These are phyloP conservation scores for Orbilia brochopaga DNA, from an alignment of 2,329 filamentous ascomycete species.

Conservation along the genomic window DNA sequence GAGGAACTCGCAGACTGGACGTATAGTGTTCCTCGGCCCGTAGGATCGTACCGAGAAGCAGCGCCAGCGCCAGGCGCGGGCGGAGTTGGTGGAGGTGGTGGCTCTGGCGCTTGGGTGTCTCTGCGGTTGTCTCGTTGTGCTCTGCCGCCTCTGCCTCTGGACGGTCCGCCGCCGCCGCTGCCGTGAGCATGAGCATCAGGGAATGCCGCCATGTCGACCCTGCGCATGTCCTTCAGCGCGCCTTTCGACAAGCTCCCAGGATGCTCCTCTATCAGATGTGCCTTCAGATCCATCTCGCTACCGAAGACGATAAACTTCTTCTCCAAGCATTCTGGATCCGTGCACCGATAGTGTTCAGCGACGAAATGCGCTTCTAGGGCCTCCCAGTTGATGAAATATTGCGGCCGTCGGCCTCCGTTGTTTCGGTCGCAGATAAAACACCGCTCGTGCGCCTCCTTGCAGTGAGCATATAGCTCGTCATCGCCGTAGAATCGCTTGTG, in stretches of 20 bases:
- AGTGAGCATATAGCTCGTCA: slow-evolving; percentile 92
- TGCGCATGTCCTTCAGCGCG: slow-evolving; percentile 77
- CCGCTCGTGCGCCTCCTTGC: slow-evolving; percentile 88
- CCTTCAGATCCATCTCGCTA: slow-evolving; percentile 92
- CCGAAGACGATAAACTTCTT: slow-evolving; percentile 98
- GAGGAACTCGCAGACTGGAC: slow-evolving; percentile 82
- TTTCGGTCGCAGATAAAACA: slow-evolving; percentile 89
- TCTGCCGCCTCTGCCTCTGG: slow-evolving; percentile 61
- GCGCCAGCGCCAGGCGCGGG: slow-evolving; percentile 60
- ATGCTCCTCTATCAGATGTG: slow-evolving; percentile 85
- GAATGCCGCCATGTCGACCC: slow-evolving; percentile 86
- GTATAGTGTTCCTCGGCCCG: slow-evolving; percentile 88
- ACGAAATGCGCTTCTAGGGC: slow-evolving; percentile 84
- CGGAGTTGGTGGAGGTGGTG: slow-evolving; percentile 67
- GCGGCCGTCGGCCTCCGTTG: slow-evolving; percentile 69
- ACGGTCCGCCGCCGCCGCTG: slow-evolving; percentile 65
- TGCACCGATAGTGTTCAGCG: slow-evolving; percentile 83
- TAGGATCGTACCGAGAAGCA: slow-evolving; percentile 91
- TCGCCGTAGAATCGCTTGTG: slow-evolving; percentile 90
- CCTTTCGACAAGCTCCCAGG: slow-evolving; percentile 81
- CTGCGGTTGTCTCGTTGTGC: slow-evolving; percentile 66
- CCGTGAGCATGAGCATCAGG: slow-evolving; percentile 75
- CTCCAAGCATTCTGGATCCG: slow-evolving; percentile 84
- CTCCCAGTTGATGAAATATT: slow-evolving; percentile 91
- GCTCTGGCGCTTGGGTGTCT: slow-evolving; percentile 79